A percentile compares a stretch with the other conserved stretches of the same genome.
phyloP scores from a whole-genome alignment of 495 filamentous ascomycete species.

The Xylaria castorea region DNA sequence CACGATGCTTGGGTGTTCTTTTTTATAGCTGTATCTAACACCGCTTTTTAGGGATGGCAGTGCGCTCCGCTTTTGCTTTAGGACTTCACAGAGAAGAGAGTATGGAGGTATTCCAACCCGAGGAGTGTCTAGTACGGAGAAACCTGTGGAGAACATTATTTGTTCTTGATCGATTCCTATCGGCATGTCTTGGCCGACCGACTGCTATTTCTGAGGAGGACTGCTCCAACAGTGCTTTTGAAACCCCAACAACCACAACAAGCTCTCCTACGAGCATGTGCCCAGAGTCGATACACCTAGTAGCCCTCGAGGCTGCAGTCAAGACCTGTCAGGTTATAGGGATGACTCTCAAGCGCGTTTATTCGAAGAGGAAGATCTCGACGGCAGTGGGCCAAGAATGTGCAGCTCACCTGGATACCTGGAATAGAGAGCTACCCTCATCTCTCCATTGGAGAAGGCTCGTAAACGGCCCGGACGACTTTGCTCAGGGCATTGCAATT shows the following conservation, averaged over 20 bases:
- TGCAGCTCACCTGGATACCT: slow-evolving; percentile 60
- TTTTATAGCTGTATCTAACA: slow-evolving; percentile 26
- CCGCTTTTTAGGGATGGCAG: slow-evolving; percentile 61
- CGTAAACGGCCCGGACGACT: slow-evolving; percentile 48
- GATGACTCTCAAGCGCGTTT: slow-evolving; percentile 69
- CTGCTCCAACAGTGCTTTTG: slow-evolving; percentile 58
- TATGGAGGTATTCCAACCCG: slow-evolving; percentile 55
- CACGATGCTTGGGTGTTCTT: not conserved
- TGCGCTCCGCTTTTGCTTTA: slow-evolving; percentile 64
- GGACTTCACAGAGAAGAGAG: slow-evolving; percentile 69
- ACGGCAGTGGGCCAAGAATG: slow-evolving; percentile 70
- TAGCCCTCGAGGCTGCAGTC: slow-evolving; percentile 60
- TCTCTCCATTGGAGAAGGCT: slow-evolving; percentile 58
- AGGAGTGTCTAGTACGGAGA: slow-evolving; percentile 54
- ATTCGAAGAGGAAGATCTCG: slow-evolving; percentile 72
- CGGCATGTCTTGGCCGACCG: slow-evolving; percentile 64
- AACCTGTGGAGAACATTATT: slow-evolving; percentile 68
- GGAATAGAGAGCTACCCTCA: slow-evolving; percentile 54
- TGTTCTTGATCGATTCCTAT: slow-evolving; percentile 66
- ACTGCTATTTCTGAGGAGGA: slow-evolving; percentile 68
- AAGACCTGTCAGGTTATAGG: slow-evolving; percentile 69
- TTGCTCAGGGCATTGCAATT: slow-evolving; percentile 66
- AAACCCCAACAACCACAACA: slow-evolving; percentile 35
- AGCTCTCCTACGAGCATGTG: slow-evolving; percentile 27
- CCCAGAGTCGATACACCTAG: slow-evolving; percentile 37